Conservation (phyloP, 2,329 filamentous ascomycete species). For the Magnaporthiopsis rhizophila region DNA sequence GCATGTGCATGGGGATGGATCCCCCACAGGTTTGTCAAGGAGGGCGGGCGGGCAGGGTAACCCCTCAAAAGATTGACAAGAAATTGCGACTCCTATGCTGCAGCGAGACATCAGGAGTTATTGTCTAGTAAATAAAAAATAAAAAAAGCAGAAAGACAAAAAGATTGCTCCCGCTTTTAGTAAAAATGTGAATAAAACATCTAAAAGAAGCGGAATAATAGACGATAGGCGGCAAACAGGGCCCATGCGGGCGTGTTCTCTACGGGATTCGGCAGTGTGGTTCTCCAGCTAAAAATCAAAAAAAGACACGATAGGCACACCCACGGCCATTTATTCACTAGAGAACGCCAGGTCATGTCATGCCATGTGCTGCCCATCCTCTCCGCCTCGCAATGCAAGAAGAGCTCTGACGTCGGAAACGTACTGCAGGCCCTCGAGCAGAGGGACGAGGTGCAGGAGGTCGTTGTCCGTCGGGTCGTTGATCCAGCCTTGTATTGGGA, state of each 20-base stretch:
- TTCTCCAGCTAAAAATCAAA: neutral
- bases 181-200: slow-evolving; percentile 2
- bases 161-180: neutral
- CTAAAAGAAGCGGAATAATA: neutral
- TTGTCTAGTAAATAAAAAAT: too few relatives aligned
- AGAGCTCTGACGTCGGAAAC: slow-evolving; percentile 91
- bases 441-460: slow-evolving; percentile 81
- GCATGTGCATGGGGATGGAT: neutral
- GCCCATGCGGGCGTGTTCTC: neutral
- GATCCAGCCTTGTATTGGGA: slow-evolving; percentile 99
- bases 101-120: too few relatives aligned
- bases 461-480: slow-evolving; percentile 97
- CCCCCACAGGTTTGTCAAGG: too few relatives aligned
- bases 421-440: slow-evolving; percentile 92
- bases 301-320: too few relatives aligned
- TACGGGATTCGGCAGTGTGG: neutral
- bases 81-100: too few relatives aligned
- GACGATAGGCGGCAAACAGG: too few relatives aligned
- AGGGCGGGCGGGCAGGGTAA: too few relatives aligned
- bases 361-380: slow-evolving; percentile 57
- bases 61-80: too few relatives aligned
- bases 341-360: slow-evolving; percentile 21
- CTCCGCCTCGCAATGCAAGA: slow-evolving; percentile 79
- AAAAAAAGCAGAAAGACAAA: too few relatives aligned
- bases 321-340: neutral